Evolutionary conservation across 2,329 filamentous ascomycete genomes (phyloP), one percentile per base, ranked within the genome.

Genomic region (Alternaria consortialis): DNA sequence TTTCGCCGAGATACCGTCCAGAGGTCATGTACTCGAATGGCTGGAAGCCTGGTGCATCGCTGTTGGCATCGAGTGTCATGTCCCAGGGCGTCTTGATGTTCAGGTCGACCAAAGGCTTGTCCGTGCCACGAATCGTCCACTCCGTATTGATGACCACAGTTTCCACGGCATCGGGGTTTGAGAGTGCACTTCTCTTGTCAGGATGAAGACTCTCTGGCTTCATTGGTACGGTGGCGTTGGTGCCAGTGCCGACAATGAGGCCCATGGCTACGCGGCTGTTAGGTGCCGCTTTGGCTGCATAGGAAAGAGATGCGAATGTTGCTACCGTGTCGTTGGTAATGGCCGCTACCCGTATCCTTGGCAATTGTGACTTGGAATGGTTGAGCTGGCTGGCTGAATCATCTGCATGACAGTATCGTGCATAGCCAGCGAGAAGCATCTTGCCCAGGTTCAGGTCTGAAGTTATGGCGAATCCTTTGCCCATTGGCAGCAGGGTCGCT

Each of bases 21-120:
- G 91, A 87, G 0, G 91, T 93, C 90, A 94, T 92, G 78, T 94
- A 94, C 74, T 95, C 92, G 20, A 94, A 86, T 0, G 91, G 91
- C 66, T 94, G 91, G 69, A 94, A 93, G 0, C 91, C 91, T 0
- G 91, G 90, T 7, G 82, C 83, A 68, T 92, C 89, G 68, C 89
- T 90, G 46, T 88, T 85, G 5, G 79, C 78, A 68, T 93, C 91
- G 6, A 95, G 83, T 60, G 84, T 80, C 9, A 82, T 79, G 70
- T 95, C 92, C 91, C 91, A 94, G 36, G 80, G 80, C 9, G 86
- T 93, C 53, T 92, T 86, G 48, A 94, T 83, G 1, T 83, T 81
- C 20, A 89, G 80, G 25, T 88, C 84, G 25, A 84, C 82, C 55
- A 94, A 80, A 0, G 91, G 90, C 7, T 84, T 82, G n/a, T 88